Percentiles rank a stretch among this genome's conserved stretches.
Evolutionary conservation across 2,329 filamentous ascomycete species (phyloP).

Genomic region (Colletotrichum graminicola): DNA sequence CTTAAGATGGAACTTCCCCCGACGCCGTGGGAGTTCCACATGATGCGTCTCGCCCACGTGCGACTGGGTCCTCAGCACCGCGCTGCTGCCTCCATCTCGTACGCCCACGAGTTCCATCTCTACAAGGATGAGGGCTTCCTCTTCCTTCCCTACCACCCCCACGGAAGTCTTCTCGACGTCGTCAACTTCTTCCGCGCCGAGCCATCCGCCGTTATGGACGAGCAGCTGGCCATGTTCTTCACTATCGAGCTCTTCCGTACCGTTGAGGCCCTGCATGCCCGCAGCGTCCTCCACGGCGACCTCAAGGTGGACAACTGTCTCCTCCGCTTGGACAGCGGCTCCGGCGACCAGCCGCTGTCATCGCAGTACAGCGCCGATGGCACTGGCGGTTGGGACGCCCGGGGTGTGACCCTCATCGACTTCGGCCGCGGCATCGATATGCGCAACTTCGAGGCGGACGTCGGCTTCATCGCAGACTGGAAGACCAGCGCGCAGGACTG

Average conservation of each 20-base stretch:
- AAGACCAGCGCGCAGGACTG: conserved; percentile 89
- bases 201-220: conserved; percentile 82
- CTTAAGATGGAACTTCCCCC: conserved; percentile 95
- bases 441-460: conserved; percentile 80
- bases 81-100: conserved; percentile 81
- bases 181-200: conserved; percentile 88
- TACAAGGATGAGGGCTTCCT: conserved; percentile 92
- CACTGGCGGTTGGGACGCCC: conserved; percentile 79
- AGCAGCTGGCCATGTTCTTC: conserved; percentile 95
- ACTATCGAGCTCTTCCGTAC: conserved; percentile 90
- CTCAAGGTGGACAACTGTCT: conserved; percentile 97
- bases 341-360: conserved; percentile 61
- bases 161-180: conserved; percentile 94
- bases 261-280: conserved; percentile 85
- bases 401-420: conserved; percentile 90
- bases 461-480: conserved; percentile 96
- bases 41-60: conserved; percentile 84
- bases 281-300: conserved; percentile 88
- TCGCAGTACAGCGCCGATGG: conserved; percentile 80
- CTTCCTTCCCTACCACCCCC: conserved; percentile 86
- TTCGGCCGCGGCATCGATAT: conserved; percentile 97
- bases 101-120: conserved; percentile 90
- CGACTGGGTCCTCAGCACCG: conserved; percentile 80
- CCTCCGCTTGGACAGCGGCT: conserved; percentile 76
- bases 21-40: conserved; percentile 94